Base-by-base conservation (phyloP, 164 flowering plant genomes). In the Aristolochia contorta region DNA sequence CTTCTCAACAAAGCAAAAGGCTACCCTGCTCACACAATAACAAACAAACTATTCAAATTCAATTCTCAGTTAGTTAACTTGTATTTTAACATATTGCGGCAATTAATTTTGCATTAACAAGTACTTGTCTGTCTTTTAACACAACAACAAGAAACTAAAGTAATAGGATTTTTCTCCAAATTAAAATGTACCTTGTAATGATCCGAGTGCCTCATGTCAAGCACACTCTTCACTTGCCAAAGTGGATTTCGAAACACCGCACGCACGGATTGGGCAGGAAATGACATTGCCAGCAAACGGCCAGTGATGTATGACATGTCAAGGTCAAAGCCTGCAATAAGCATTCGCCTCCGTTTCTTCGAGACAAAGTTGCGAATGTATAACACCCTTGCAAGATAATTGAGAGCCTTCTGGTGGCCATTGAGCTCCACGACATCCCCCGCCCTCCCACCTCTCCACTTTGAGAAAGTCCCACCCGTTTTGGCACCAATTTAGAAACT, bases 221-320 rank as follows among this genome's bases (percentile, higher is more conserved):
- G 66, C 41, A 80, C 91, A 65, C 79, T 74, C 71, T 83, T 84
- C 53, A 89, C 94, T 74, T 89, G 91, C 94, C 91, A 86, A 18
- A 86, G 73, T 60, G 96, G 94, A 71, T 89, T 89, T 12, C 91
- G 83, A 63, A 79, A 89, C 78, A 89, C 51, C 10, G 96, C 91
- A 37, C 91, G 72, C 84, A 86, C 82, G 13, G 72, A 83, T 56
- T 89, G 83, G 16, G 94, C 83, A 63, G 96, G 91, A 63, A 89
- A 89, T 25, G 94, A 89, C 91, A 89, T 89, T 12, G 94, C 91
- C 57, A 89, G 61, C 16, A 89, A 8, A 41, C 76, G 78, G 54
- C 78, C 84, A 20, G 96, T 79, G 69, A 89, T 86, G 55, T 84
- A 89, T 7, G 91, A 75, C 94, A 89, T 89, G 71, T 86, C 96